A percentile compares a stretch with the other conserved stretches of the same genome.
Evolutionary conservation across 441 rosid genomes (phyloP).

Genomic region (Gossypium aridum): DNA sequence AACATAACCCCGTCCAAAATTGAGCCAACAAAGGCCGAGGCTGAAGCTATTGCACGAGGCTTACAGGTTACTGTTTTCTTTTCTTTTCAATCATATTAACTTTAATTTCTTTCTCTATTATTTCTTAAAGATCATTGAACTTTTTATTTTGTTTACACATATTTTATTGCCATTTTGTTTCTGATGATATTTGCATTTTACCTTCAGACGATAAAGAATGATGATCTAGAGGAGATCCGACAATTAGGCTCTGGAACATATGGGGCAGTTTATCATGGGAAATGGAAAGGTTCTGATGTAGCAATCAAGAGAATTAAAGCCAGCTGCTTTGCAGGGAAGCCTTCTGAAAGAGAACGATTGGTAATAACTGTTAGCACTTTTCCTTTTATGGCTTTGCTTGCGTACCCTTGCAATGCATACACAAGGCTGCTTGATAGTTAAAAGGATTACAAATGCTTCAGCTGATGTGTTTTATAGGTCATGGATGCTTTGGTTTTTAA

Average conservation of each 20-base stretch:
- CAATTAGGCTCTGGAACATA: conserved; percentile 87
- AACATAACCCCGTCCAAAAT: conserved; percentile 52
- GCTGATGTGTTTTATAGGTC: background rate
- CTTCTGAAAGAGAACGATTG: conserved; percentile 91
- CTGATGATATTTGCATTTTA: conserved; percentile 17
- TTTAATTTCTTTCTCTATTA: conserved; percentile 4
- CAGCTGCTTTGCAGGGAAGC: conserved; percentile 95
- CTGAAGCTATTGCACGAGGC: conserved; percentile 86
- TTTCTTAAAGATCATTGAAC: conserved; percentile 1
- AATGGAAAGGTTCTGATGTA: conserved; percentile 97
- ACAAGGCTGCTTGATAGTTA: background rate
- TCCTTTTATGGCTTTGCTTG: background rate
- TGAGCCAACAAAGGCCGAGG: conserved; percentile 94
- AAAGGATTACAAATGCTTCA: background rate
- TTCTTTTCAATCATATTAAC: background rate
- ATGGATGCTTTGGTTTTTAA: background rate
- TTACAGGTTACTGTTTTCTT: conserved; percentile 54
- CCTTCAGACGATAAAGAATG: conserved; percentile 67
- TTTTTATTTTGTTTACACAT: background rate
- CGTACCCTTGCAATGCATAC: background rate
- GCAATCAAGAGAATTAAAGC: conserved; percentile 96
- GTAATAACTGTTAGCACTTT: conserved; percentile 28
- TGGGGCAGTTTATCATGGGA: conserved; percentile 93
- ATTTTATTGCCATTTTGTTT: conserved; percentile 2
- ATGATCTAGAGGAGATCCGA: conserved; percentile 91